Conservation (phyloP, 148 eudicot genomes). For the Rhododendron griersonianum region DNA sequence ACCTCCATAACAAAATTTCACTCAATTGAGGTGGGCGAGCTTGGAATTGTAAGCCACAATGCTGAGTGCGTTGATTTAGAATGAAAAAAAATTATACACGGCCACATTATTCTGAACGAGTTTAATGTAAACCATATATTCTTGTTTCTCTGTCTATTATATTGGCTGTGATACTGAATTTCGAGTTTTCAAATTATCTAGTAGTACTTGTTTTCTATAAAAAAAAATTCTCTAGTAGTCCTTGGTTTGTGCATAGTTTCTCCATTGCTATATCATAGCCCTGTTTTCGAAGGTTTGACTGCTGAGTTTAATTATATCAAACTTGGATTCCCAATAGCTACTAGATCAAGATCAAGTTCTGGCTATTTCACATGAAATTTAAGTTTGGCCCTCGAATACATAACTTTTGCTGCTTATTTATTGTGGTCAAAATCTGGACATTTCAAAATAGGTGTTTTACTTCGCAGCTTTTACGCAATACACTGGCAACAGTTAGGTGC, state of each 20-base stretch:
- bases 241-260: not conserved
- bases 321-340: not conserved
- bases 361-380: not conserved
- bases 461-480: not conserved
- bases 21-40: not conserved
- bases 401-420: not conserved
- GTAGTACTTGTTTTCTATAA: not conserved
- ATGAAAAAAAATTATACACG: not conserved
- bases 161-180: not conserved
- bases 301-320: not conserved
- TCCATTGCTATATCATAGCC: not conserved
- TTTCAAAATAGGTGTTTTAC: not conserved
- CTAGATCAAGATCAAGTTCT: not conserved
- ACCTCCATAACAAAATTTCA: too few species aligned
- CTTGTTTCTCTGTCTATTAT: not conserved
- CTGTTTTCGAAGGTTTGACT: not conserved
- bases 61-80: not conserved
- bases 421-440: not conserved
- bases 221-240: not conserved
- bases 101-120: not conserved
- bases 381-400: not conserved
- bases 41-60: not conserved
- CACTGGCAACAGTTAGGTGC: not conserved
- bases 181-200: not conserved
- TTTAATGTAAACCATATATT: not conserved